These are phyloP conservation scores for Colletotrichum sojae DNA, from an alignment of 2,329 filamentous ascomycete species.

Conservation along the genomic window DNA sequence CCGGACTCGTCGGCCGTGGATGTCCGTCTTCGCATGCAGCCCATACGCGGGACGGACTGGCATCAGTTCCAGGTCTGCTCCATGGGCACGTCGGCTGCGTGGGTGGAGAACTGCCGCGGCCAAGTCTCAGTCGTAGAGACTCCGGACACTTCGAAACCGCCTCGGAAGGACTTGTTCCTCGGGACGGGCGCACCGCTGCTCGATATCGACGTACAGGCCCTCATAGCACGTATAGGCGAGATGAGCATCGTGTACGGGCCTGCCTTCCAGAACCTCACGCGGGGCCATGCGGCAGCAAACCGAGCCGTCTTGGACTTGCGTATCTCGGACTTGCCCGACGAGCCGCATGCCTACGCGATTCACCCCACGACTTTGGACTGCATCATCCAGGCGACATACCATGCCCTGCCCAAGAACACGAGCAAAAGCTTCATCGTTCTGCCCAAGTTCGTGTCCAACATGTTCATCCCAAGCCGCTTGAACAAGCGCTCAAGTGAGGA, in stretches of 20 bases:
- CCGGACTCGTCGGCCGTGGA: not conserved
- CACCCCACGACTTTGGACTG: conserved; percentile 3
- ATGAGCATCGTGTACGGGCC: not conserved
- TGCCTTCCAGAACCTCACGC: not conserved
- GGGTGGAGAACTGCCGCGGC: not conserved
- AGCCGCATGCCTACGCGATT: not conserved
- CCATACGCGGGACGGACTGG: not conserved
- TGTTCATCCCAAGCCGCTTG: no score
- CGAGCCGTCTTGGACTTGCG: not conserved
- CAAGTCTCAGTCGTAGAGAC: no score
- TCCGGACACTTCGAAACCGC: no score
- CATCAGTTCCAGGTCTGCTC: not conserved
- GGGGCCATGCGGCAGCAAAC: not conserved
- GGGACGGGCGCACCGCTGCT: no score
- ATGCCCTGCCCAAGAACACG: not conserved
- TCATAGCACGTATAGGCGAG: not conserved
- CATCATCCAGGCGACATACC: not conserved
- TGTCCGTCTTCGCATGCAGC: not conserved
- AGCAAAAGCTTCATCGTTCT: not conserved
- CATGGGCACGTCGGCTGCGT: not conserved
- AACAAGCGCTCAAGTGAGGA: no score
- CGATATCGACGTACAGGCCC: not conserved
- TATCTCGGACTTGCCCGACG: not conserved
- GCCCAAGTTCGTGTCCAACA: no score
- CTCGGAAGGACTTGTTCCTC: no score